Evolutionary conservation across 495 filamentous ascomycete genomes (phyloP), one percentile per base, ranked within the genome.

Genomic region (Podospora australis): DNA sequence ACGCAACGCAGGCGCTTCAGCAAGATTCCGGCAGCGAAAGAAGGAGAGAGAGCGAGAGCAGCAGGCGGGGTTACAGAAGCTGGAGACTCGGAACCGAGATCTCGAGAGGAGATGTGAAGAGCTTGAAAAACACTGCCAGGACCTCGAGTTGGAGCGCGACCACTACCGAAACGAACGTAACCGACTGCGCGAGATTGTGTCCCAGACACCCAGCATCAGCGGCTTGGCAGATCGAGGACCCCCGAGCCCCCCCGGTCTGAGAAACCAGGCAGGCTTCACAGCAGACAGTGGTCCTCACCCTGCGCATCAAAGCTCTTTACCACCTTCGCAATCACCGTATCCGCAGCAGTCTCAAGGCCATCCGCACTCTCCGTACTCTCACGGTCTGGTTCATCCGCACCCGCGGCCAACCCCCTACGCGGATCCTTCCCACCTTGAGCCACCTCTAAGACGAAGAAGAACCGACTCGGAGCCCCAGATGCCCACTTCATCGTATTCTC

Each of bases 1-100:
- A 68, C 84, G 89, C 32, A 98, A 98, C 62, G 95, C 94, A 42
- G 88, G 87, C 36, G 92, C 92, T 6, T 96, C 90, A 32, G 82
- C 89, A 48, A 73, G 92, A 34, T 96, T 97, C 57, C 82, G 92
- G 46, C 82, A 86, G 60, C 78, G 91, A 44, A 80, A 87, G 56
- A 97, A 96, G 65, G 84, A 92, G 58, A 90, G 88, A 58, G 91
- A 96, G 65, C 76, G 78, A 55, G 84, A 89, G 58, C 72, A 80
- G 49, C 78, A 83, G 56, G 72, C 85, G 25, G 81, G 82, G 26
- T 66, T 70, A 59, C 78, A 71, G 43, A 80, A 81, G 35, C 69
- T 88, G 52, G 78, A 79, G 58, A 70, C 76, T 34, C 74, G 81
- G 32, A 72, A 81, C 26, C 66, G 70, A 6, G 70, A 74, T 41